Conservation (phyloP, 2,329 filamentous ascomycete species). For the Esteya vermicola region DNA sequence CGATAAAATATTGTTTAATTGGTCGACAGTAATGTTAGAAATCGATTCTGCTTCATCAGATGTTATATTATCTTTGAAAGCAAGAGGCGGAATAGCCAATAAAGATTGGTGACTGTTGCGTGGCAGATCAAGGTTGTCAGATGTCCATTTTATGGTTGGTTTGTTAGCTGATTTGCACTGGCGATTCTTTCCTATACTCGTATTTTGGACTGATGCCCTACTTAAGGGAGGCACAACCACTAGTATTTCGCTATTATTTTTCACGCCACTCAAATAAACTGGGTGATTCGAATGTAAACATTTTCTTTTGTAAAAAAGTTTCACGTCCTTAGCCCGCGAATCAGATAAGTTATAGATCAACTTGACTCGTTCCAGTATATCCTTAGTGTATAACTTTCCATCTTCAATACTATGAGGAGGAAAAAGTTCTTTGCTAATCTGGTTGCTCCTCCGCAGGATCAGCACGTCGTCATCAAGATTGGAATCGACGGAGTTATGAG, state of each 20-base stretch:
- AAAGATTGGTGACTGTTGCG: too few relatives aligned
- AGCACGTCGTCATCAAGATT: slow-evolving; percentile 65
- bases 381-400: slow-evolving; percentile 52
- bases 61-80: too few relatives aligned
- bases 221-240: slow-evolving; percentile 35
- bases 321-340: slow-evolving; percentile 36
- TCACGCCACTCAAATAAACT: slow-evolving; percentile 45
- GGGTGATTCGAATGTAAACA: slow-evolving; percentile 50
- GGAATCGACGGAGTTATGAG: too few relatives aligned
- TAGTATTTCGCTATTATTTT: slow-evolving; percentile 47
- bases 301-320: slow-evolving; percentile 61
- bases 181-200: slow-evolving; percentile 20
- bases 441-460: slow-evolving; percentile 52
- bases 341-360: slow-evolving; percentile 50
- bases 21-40: slow-evolving; percentile 34
- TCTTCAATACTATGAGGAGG: slow-evolving; percentile 63
- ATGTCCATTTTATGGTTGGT: too few relatives aligned
- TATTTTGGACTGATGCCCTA: slow-evolving; percentile 14
- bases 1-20: slow-evolving; percentile 50
- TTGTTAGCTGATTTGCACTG: too few relatives aligned
- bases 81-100: background rate
- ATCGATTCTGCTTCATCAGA: slow-evolving; percentile 23
- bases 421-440: slow-evolving; percentile 56
- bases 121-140: too few relatives aligned
- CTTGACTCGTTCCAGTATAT: slow-evolving; percentile 53